Percentiles rank a stretch among this genome's conserved stretches.
phyloP scores from a whole-genome alignment of 2,329 filamentous ascomycete genomes.

The Beauveria bassiana region DNA sequence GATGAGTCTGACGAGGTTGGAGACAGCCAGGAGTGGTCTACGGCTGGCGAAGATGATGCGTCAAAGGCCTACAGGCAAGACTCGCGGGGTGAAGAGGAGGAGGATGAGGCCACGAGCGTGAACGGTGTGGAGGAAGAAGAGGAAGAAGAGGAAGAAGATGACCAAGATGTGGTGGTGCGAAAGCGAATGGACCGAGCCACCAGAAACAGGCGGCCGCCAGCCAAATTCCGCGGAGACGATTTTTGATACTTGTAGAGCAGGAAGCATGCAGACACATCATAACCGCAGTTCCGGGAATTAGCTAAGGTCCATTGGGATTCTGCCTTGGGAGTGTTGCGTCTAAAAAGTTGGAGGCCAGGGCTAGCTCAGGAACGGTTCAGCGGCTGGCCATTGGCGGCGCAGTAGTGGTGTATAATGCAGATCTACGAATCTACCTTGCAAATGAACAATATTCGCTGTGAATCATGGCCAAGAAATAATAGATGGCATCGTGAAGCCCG shows the following conservation, averaged over 20 bases:
- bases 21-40: conserved; percentile 18
- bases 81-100: not conserved
- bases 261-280: not conserved
- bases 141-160: conserved; percentile 20
- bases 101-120: not conserved
- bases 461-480: not conserved
- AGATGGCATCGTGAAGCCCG: too few species aligned
- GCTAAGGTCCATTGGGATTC: not conserved
- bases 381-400: not conserved
- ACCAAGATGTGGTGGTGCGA: conserved; percentile 24
- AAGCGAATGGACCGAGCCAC: conserved; percentile 20
- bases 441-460: not conserved
- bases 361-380: too few species aligned
- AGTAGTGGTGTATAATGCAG: not conserved
- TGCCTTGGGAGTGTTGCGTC: not conserved
- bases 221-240: conserved; percentile 29
- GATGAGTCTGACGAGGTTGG: conserved; percentile 17
- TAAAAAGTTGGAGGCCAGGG: too few species aligned
- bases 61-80: not conserved
- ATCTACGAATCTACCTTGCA: not conserved
- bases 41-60: conserved; percentile 1
- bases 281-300: too few species aligned
- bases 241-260: conserved; percentile 14
- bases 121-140: conserved; percentile 1
- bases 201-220: conserved; percentile 26